Evolutionary conservation across 306 rosid species (phyloP).

Genomic region (Lathyrus tuberosus): DNA sequence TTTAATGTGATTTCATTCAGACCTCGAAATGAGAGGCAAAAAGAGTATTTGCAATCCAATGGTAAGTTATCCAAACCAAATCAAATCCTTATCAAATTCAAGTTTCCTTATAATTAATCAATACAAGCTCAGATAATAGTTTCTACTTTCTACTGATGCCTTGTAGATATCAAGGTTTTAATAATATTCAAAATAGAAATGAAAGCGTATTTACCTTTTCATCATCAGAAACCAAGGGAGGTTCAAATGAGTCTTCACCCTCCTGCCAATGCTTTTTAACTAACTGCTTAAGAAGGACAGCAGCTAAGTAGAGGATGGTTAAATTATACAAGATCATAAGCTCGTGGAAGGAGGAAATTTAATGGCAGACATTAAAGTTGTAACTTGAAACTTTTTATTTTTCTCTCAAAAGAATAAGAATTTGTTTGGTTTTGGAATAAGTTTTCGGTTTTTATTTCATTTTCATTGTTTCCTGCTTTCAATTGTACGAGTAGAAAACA

Average conservation of each 20-base stretch:
- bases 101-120: not conserved
- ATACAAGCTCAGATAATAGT: constrained; percentile 14
- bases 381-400: constrained; percentile 20
- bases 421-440: not conserved
- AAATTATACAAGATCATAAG: constrained; percentile 54
- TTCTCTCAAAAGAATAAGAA: not conserved
- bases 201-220: constrained; percentile 64
- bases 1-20: constrained; percentile 1
- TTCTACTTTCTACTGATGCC: not conserved
- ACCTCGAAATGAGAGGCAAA: too few relatives aligned
- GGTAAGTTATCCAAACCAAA: constrained; percentile 12
- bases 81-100: constrained; percentile 7
- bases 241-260: constrained; percentile 84
- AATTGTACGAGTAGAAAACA: not conserved
- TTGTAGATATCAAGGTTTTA: constrained; percentile 6
- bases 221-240: constrained; percentile 72
- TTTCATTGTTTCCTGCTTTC: constrained; percentile 1
- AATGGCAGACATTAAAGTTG: constrained; percentile 8
- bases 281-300: constrained; percentile 92
- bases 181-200: constrained; percentile 10
- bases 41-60: not conserved
- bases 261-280: constrained; percentile 95
- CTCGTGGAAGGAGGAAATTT: constrained; percentile 31
- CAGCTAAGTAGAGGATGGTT: constrained; percentile 85
- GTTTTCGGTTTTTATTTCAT: not conserved